A percentile compares a stretch with the other conserved stretches of the same genome.
Conservation (phyloP, 192 early-diverging fungal species). For the Coemansia pectinata region DNA sequence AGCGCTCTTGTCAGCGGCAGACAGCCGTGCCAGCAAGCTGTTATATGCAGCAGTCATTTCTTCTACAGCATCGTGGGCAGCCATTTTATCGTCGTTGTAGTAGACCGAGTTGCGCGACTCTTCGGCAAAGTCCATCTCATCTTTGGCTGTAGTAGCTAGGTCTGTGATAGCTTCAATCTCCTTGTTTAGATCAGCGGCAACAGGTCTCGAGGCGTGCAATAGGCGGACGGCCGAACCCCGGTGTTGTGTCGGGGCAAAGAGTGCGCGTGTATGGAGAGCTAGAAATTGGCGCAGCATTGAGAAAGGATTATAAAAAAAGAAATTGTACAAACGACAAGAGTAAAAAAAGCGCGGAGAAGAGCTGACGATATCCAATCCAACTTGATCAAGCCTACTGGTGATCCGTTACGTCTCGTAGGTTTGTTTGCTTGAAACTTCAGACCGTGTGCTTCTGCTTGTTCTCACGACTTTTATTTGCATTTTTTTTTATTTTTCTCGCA, state of each 20-base stretch:
- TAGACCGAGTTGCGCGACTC: conserved; percentile 55
- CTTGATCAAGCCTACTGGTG: neutral
- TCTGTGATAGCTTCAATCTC: conserved; percentile 52
- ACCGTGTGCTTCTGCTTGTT: neutral
- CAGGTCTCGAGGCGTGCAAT: neutral
- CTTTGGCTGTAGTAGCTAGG: conserved; percentile 46
- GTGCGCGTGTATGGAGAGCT: conserved; percentile 19
- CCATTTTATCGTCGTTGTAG: conserved; percentile 51
- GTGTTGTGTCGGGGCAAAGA: conserved; percentile 6
- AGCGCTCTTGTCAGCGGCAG: conserved; percentile 17
- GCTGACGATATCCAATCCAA: neutral
- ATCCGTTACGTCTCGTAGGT: neutral
- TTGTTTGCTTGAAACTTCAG: neutral
- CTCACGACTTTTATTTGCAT: neutral
- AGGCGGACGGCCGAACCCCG: neutral
- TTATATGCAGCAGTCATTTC: conserved; percentile 38
- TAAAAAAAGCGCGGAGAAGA: neutral
- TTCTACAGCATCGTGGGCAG: conserved; percentile 52
- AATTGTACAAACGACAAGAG: conserved; percentile 8
- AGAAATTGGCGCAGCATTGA: conserved; percentile 24
- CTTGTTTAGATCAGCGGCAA: conserved; percentile 29
- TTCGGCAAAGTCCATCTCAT: conserved; percentile 56
- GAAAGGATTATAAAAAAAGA: neutral
- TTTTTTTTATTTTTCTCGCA: neutral
- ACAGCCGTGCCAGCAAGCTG: conserved; percentile 25